Percentiles rank a stretch among this genome's conserved stretches.
Conservation (phyloP, 2,329 filamentous ascomycete species). For the Cladobotryum protrusum region DNA sequence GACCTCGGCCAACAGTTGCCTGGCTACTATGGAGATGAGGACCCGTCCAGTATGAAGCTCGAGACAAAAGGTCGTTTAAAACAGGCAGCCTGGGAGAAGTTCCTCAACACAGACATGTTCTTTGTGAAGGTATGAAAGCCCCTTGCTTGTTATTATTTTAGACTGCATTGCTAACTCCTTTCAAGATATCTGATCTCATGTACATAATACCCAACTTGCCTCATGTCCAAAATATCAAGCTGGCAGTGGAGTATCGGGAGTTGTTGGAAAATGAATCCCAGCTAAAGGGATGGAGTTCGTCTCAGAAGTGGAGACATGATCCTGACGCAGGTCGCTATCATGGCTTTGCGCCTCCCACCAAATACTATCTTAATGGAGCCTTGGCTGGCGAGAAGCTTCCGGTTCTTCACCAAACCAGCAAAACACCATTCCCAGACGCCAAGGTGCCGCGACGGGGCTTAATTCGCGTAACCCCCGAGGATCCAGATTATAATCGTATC, state of each 20-base stretch:
- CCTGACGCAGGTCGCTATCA: constrained; percentile 46
- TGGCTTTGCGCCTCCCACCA: constrained; percentile 50
- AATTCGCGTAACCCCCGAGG: constrained; percentile 45
- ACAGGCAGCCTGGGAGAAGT: constrained; percentile 45
- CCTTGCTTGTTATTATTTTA: background rate
- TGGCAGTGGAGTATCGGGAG: constrained; percentile 56
- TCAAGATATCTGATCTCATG: constrained; percentile 56
- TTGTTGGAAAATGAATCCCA: constrained; percentile 46
- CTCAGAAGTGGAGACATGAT: constrained; percentile 54
- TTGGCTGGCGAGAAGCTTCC: constrained; percentile 47
- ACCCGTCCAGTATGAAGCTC: constrained; percentile 39
- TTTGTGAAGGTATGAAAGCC: constrained; percentile 53
- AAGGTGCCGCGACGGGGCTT: constrained; percentile 51
- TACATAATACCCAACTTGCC: constrained; percentile 50
- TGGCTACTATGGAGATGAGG: constrained; percentile 42
- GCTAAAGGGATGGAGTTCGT: constrained; percentile 33
- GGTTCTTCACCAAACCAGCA: constrained; percentile 41
- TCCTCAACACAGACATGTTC: constrained; percentile 56
- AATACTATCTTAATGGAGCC: constrained; percentile 52
- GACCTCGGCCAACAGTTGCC: constrained; percentile 49
- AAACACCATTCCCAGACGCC: constrained; percentile 48
- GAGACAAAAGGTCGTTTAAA: constrained; percentile 40
- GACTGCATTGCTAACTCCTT: constrained; percentile 9
- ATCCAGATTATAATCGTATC: constrained; percentile 50
- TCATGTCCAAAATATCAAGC: constrained; percentile 50